Evolutionary conservation across 2,329 filamentous ascomycete species (phyloP).

Genomic region (Calonectria ilicicola): DNA sequence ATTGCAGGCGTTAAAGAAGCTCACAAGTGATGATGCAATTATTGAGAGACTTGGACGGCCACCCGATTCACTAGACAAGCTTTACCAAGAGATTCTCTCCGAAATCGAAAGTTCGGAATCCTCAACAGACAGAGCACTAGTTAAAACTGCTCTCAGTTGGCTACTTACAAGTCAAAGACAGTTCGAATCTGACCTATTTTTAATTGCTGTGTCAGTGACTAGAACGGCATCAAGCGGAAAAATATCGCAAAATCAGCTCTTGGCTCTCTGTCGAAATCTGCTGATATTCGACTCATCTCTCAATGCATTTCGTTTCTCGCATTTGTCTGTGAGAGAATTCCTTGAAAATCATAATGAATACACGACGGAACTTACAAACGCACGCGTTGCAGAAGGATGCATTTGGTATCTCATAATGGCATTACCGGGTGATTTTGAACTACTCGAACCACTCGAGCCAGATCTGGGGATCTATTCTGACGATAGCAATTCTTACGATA

Average conservation of each 20-base stretch:
- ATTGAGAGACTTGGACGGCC: not conserved
- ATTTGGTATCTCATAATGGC: too few relatives aligned
- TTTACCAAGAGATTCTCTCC: too few relatives aligned
- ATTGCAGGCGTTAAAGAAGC: not conserved
- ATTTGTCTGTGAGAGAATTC: not conserved
- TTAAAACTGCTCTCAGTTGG: too few relatives aligned
- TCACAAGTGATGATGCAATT: not conserved
- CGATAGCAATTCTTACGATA: too few relatives aligned
- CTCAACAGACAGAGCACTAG: too few relatives aligned
- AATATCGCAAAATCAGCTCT: not conserved
- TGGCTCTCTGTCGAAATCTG: not conserved
- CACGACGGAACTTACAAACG: not conserved
- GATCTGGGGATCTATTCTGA: too few relatives aligned
- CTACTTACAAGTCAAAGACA: too few relatives aligned
- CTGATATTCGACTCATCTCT: not conserved
- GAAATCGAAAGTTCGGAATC: too few relatives aligned
- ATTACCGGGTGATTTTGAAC: too few relatives aligned
- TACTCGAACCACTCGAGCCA: too few relatives aligned
- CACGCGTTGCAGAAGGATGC: not conserved
- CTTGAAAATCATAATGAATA: not conserved
- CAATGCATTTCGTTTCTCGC: not conserved
- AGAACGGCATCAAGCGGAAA: not conserved
- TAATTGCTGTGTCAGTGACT: too few relatives aligned
- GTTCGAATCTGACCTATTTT: too few relatives aligned
- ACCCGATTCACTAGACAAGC: not conserved